These are phyloP conservation scores for Opeltia flavorubescens DNA, from an alignment of 495 filamentous ascomycete genomes.

Conservation along the genomic window DNA sequence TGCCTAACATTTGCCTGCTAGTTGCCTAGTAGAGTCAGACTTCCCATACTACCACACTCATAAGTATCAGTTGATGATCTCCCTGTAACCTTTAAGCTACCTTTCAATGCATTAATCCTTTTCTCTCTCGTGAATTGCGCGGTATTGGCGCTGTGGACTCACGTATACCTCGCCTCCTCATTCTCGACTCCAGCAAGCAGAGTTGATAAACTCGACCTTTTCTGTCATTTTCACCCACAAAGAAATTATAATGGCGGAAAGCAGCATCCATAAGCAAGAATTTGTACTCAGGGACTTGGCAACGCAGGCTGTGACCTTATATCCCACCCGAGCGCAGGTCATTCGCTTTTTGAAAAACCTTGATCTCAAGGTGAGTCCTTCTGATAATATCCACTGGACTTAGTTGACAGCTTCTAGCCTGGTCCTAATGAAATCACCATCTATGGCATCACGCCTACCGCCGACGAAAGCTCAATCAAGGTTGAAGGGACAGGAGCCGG, in stretches of 20 bases:
- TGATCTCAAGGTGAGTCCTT: conserved; percentile 32
- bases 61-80: not conserved
- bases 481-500: conserved; percentile 48
- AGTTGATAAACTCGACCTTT: no score
- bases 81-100: not conserved
- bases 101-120: not conserved
- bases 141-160: not conserved
- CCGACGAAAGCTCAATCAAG: conserved; percentile 54
- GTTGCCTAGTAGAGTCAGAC: not conserved
- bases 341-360: conserved; percentile 49
- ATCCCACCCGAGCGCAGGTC: conserved; percentile 45
- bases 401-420: conserved; percentile 23
- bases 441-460: conserved; percentile 46
- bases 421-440: conserved; percentile 52
- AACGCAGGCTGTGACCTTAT: conserved; percentile 48
- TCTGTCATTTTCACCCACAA: no score
- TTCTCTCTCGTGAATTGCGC: not conserved
- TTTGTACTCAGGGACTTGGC: conserved; percentile 24
- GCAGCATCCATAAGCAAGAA: conserved; percentile 11
- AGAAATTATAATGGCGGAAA: conserved; percentile 2
- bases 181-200: not conserved
- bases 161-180: not conserved
- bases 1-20: not conserved
- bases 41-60: not conserved
- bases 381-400: not conserved